Evolutionary conservation across 176 grass and related monocot genomes (phyloP).

Genomic region (Eragrostis nindensis): DNA sequence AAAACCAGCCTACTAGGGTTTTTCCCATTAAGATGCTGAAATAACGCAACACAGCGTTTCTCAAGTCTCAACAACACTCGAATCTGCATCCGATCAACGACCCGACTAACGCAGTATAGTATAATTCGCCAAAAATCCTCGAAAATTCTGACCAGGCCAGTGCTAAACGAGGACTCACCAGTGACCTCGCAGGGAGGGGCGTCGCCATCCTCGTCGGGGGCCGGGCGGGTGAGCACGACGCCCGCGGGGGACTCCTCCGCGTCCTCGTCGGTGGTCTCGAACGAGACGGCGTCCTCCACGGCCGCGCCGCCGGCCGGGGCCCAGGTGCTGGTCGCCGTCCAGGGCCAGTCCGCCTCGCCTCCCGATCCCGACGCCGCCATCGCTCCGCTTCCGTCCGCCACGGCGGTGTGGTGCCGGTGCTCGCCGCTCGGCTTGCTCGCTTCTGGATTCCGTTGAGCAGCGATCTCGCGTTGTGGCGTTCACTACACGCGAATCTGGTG

Average conservation of each 20-base stretch:
- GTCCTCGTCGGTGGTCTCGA: conserved; percentile 60
- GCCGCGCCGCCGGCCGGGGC: conserved; percentile 36
- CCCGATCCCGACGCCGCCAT: conserved; percentile 47
- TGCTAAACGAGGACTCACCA: conserved; percentile 39
- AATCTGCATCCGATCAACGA: conserved; percentile 32
- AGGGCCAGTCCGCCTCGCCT: conserved; percentile 20
- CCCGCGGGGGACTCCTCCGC: conserved; percentile 21
- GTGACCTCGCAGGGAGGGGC: conserved; percentile 63
- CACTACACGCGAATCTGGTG: conserved; percentile 34
- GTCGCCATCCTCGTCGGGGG: background rate
- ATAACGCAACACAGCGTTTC: background rate
- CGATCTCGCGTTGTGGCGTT: conserved; percentile 31
- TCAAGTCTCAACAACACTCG: background rate
- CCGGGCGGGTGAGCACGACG: conserved; percentile 24
- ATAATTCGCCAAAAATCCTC: conserved; percentile 33
- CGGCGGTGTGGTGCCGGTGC: conserved; percentile 18
- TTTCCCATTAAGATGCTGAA: background rate
- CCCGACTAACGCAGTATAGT: background rate
- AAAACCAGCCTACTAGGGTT: background rate
- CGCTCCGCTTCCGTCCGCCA: conserved; percentile 2
- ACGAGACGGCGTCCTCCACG: conserved; percentile 60
- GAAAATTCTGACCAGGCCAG: conserved; percentile 15
- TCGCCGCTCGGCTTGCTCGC: conserved; percentile 35
- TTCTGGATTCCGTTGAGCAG: conserved; percentile 29
- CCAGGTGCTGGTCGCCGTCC: conserved; percentile 58